Conservation (phyloP, 2,329 filamentous ascomycete species). For the Chaetomium sp. region DNA sequence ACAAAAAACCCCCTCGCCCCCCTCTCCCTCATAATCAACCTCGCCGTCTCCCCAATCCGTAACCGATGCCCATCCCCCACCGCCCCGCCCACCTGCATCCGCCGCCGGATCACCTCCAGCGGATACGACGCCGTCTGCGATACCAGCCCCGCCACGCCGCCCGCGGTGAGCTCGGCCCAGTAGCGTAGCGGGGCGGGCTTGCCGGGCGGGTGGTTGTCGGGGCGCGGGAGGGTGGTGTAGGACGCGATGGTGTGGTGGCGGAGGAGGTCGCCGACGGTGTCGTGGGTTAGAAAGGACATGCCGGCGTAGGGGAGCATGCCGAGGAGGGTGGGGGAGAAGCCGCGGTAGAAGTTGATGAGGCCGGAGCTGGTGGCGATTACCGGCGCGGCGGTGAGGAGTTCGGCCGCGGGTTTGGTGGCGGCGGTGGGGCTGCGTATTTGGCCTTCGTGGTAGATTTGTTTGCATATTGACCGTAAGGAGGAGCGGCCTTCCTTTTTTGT, state of each 20-base stretch:
- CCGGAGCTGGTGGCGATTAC: constrained; percentile 51
- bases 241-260: constrained; percentile 59
- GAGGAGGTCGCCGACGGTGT: constrained; percentile 79
- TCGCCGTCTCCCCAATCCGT: constrained; percentile 70
- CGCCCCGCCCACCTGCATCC: constrained; percentile 95
- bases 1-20: constrained; percentile 84
- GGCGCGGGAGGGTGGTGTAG: constrained; percentile 68
- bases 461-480: constrained; percentile 69
- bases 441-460: constrained; percentile 78
- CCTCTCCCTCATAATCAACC: constrained; percentile 66
- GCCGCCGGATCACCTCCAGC: constrained; percentile 79
- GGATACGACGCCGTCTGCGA: constrained; percentile 92
- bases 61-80: constrained; percentile 82
- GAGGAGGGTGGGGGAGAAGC: constrained; percentile 81
- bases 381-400: constrained; percentile 30
- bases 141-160: constrained; percentile 79
- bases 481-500: constrained; percentile 68
- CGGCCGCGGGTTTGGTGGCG: constrained; percentile 34
- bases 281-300: constrained; percentile 91
- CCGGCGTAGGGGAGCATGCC: constrained; percentile 98
- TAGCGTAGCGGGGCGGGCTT: constrained; percentile 69
- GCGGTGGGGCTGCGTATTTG: constrained; percentile 35
- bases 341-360: constrained; percentile 86
- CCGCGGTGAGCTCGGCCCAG: constrained; percentile 80
- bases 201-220: constrained; percentile 44